Conservation (phyloP, 108 stramenopile genomes). For the Pseudonitzschia delicatissima region DNA sequence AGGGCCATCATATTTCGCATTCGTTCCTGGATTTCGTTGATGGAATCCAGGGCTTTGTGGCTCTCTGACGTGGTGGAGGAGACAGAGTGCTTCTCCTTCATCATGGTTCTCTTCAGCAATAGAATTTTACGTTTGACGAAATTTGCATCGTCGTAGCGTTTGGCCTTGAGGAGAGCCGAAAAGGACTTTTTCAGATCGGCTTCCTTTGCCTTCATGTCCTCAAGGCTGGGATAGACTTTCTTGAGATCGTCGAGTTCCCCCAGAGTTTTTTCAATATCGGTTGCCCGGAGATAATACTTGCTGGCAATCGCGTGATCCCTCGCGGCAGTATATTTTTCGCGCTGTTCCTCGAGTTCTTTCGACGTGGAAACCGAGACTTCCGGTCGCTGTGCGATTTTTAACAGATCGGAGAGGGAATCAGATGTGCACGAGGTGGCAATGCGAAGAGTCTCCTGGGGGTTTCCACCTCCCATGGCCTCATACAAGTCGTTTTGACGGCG, state of each 20-base stretch:
- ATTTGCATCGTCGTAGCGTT: constrained; percentile 33
- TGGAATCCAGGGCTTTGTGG: not conserved
- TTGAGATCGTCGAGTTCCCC: constrained; percentile 25
- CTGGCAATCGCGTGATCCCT: constrained; percentile 19
- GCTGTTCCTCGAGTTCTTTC: constrained; percentile 15
- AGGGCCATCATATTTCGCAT: constrained; percentile 18
- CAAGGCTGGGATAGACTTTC: constrained; percentile 13
- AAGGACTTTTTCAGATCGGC: constrained; percentile 23
- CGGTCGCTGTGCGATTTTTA: constrained; percentile 25
- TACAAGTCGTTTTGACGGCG: constrained; percentile 23
- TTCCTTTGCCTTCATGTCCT: constrained; percentile 20
- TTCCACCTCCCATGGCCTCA: constrained; percentile 25
- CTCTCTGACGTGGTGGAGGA: not conserved
- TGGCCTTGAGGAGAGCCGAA: constrained; percentile 15
- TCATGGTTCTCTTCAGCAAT: constrained; percentile 21
- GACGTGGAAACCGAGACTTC: constrained; percentile 25
- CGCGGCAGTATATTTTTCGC: constrained; percentile 1
- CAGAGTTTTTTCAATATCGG: constrained; percentile 18
- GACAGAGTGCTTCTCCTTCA: constrained; percentile 25
- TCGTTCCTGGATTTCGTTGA: constrained; percentile 21
- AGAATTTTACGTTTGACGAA: constrained; percentile 29
- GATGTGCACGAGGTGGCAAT: constrained; percentile 12
- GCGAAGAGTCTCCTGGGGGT: constrained; percentile 17
- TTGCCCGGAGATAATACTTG: constrained; percentile 28
- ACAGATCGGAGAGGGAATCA: constrained; percentile 5